Evolutionary conservation across 345 rosid genomes (phyloP).

Genomic region (Bruguiera sexangula): DNA sequence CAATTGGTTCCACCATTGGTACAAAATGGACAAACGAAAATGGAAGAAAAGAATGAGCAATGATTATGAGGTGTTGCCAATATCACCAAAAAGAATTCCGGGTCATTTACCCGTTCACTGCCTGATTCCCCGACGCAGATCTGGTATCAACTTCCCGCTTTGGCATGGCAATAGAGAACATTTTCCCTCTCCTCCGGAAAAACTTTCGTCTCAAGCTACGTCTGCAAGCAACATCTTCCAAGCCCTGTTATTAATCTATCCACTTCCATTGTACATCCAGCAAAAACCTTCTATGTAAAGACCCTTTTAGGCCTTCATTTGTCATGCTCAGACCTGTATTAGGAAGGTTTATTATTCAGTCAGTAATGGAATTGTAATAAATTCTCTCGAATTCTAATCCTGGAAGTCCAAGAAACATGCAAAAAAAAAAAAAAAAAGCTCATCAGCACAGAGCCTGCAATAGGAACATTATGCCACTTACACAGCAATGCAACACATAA

Average conservation of each 20-base stretch:
- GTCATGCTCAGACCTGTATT: conserved; percentile 29
- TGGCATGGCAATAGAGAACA: conserved; percentile 9
- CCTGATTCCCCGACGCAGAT: background rate
- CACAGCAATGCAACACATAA: background rate
- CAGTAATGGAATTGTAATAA: background rate
- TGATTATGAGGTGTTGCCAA: conserved; percentile 10
- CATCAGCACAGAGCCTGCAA: background rate
- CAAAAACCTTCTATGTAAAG: conserved; percentile 10
- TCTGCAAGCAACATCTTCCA: conserved; percentile 19
- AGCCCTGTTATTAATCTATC: conserved; percentile 27
- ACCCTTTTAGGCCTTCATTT: conserved; percentile 9
- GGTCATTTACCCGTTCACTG: conserved; percentile 5
- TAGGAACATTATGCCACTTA: too few species aligned
- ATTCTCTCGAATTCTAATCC: too few species aligned
- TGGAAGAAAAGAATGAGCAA: background rate
- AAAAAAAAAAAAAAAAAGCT: background rate
- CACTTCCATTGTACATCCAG: conserved; percentile 11
- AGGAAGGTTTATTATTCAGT: background rate
- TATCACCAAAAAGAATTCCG: conserved; percentile 13
- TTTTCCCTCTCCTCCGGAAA: conserved; percentile 18
- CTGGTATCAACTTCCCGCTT: conserved; percentile 11
- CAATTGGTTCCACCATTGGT: conserved; percentile 18
- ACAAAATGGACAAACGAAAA: conserved; percentile 1
- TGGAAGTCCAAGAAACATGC: background rate
- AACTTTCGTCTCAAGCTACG: conserved; percentile 7